Base-by-base conservation (phyloP, 148 eudicot species). In the Linanthus parryae region DNA sequence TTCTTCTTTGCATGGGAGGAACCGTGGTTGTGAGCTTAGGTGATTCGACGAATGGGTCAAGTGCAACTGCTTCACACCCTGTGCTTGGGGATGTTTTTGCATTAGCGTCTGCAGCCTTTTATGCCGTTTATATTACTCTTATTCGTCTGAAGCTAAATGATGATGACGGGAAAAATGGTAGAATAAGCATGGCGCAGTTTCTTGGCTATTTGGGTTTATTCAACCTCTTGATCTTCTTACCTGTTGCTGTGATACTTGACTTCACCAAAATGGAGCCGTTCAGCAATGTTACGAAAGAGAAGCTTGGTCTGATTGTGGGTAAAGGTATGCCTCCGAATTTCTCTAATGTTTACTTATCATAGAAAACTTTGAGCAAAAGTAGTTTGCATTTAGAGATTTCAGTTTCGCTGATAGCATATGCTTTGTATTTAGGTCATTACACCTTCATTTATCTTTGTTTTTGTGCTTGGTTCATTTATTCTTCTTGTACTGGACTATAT, bases 1-100 rank as follows among this genome's bases (percentile, higher is more conserved):
- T 94, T 39, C 79, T 94, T 26, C 95, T 94, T 53, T 94, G 99
- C 71, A 94, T 94, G 99, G 99, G 86, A 58, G 99, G 99, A 38
- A 88, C 96, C 0, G 60, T 88, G 21, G 71, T 94, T 71, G 99
- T 88, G 46, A 88, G 96, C 61, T 73, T 88, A 71, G 99, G 99
- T 22, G 96, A 94, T 70, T 71, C 88, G 8, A 64, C 65, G 55
- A 26, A 77, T 8, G 85, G 68, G 26, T 60, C 50, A 33, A 76
- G 69, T 62, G 64, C 34, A 44, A 61, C 74, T 52, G 86, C 83
- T 66, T 75, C 95, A 38, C 77, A 78, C 39, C 95, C 88, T 56
- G 62, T 64, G 59, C 79, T 88, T 22, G 99, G 99, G 11, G 96
- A 88, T 59, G 45, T 76, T 53, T 71, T 88, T 30, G 66, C 96